phyloP scores from a whole-genome alignment of 169 alveolate genomes.

The Babesia ovis region DNA sequence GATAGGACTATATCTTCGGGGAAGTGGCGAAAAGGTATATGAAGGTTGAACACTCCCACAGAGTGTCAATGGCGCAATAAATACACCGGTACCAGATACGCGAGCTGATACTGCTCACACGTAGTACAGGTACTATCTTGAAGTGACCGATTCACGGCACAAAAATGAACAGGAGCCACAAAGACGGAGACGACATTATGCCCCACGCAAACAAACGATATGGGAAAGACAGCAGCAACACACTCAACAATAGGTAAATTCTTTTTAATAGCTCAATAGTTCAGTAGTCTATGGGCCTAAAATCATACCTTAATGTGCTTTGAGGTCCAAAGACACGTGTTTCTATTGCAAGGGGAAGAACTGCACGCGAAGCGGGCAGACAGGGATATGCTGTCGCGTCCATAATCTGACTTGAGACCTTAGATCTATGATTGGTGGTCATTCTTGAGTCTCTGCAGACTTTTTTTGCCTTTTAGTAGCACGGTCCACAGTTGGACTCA shows the following conservation, averaged over 20 bases:
- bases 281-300: too few relatives aligned
- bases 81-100: background rate
- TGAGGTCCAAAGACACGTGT: too few relatives aligned
- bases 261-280: too few relatives aligned
- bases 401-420: too few relatives aligned
- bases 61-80: background rate
- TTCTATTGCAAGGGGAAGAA: too few relatives aligned
- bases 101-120: background rate
- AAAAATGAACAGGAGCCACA: background rate
- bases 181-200: background rate
- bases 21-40: background rate
- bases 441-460: background rate
- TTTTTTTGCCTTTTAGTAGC: slow-evolving; percentile 8
- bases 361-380: too few relatives aligned
- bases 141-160: background rate
- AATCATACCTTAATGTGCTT: too few relatives aligned
- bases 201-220: slow-evolving; percentile 3
- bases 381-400: too few relatives aligned
- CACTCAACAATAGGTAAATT: too few relatives aligned
- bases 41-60: background rate
- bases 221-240: too few relatives aligned
- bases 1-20: background rate
- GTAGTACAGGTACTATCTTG: background rate
- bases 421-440: too few relatives aligned
- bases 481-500: background rate